Conservation (phyloP, 2,329 filamentous ascomycete genomes). For the Nakataea oryzae region DNA sequence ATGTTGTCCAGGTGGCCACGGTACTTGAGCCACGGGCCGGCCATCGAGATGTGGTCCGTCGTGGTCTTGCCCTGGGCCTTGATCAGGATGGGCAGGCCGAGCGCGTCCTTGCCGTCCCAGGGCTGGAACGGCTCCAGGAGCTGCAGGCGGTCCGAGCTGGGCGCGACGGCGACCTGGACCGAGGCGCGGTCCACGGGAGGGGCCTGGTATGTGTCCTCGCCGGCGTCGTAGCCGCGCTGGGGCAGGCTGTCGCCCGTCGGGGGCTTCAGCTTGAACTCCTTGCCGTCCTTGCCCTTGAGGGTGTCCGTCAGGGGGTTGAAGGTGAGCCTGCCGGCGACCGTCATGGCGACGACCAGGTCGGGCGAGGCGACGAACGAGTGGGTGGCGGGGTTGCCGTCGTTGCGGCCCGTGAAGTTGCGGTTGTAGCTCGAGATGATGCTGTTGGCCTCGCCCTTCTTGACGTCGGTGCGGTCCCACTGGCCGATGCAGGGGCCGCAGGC, state of each 20-base stretch:
- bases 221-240: constrained; percentile 70
- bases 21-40: constrained; percentile 96
- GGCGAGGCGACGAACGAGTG: constrained; percentile 37
- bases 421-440: constrained; percentile 99
- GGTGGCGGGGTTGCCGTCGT: constrained; percentile 45
- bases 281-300: constrained; percentile 90
- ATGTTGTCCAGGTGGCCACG: constrained; percentile 98
- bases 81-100: constrained; percentile 82
- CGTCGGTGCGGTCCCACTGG: constrained; percentile 89
- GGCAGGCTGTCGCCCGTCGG: constrained; percentile 79
- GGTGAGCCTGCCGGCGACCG: constrained; percentile 36
- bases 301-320: constrained; percentile 95
- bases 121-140: constrained; percentile 73
- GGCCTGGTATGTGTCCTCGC: constrained; percentile 90
- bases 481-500: constrained; percentile 89
- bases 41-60: constrained; percentile 96
- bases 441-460: constrained; percentile 92
- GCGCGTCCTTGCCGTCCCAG: constrained; percentile 89
- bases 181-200: constrained; percentile 68
- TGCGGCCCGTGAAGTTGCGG: constrained; percentile 98
- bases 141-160: constrained; percentile 88
- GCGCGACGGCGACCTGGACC: constrained; percentile 74
- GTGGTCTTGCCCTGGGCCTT: constrained; percentile 96
- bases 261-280: constrained; percentile 79
- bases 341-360: constrained; percentile 31